Conservation (phyloP, 106 monocot genomes). For the Platanthera zijinensis region DNA sequence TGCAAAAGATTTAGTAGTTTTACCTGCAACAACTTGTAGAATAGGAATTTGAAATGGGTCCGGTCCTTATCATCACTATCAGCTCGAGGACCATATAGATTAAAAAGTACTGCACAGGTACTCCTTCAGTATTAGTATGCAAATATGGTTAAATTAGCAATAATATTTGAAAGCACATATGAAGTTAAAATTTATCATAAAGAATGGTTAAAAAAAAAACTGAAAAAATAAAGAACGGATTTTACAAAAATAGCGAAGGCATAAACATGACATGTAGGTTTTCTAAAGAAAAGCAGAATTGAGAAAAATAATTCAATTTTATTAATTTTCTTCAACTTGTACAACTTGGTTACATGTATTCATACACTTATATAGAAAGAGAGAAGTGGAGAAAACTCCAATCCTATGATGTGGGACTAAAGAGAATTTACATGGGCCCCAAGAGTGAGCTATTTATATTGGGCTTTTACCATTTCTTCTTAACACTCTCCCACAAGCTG, state of each 20-base stretch:
- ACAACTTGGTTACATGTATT: too few species aligned
- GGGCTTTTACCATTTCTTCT: too few species aligned
- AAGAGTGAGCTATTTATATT: too few species aligned
- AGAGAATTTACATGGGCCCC: too few species aligned
- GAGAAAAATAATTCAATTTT: too few species aligned
- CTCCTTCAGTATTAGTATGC: not conserved
- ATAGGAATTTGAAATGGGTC: conserved; percentile 45
- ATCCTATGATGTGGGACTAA: too few species aligned
- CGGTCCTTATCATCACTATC: conserved; percentile 51
- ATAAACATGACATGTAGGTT: not conserved
- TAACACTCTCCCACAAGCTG: too few species aligned
- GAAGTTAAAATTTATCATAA: not conserved
- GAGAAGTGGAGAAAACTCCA: too few species aligned
- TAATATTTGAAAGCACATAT: not conserved
- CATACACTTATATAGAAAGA: too few species aligned
- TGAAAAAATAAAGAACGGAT: too few species aligned
- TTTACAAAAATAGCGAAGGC: not conserved
- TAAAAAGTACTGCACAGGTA: conserved; percentile 58
- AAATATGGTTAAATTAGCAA: not conserved
- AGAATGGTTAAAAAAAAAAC: not conserved
- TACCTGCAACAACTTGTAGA: conserved; percentile 68
- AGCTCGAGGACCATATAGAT: conserved; percentile 73
- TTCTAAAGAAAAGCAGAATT: too few species aligned
- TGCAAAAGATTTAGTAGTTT: not conserved
- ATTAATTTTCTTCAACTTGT: too few species aligned